These are phyloP conservation scores for Cystoderma amianthinum DNA, from an alignment of 768 basidiomycete species.

Conservation along the genomic window DNA sequence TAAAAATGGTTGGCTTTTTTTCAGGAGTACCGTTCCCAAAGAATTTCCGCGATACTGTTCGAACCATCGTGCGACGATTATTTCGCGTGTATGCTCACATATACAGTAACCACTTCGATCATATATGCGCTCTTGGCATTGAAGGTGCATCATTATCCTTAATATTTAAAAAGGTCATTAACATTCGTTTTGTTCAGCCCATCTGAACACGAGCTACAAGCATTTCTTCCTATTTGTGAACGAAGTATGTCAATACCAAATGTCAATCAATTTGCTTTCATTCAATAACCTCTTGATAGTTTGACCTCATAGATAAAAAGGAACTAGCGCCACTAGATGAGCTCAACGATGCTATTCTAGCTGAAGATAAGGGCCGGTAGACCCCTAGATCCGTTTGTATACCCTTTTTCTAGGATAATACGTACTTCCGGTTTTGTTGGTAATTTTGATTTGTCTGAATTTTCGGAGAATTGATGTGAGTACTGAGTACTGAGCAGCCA, in stretches of 20 bases:
- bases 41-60: slow-evolving; percentile 85
- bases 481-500: too few relatives aligned
- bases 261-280: slow-evolving; percentile 2
- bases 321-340: slow-evolving; percentile 93
- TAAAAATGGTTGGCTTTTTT: background rate
- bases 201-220: slow-evolving; percentile 96
- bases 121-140: slow-evolving; percentile 95
- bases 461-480: too few relatives aligned
- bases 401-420: too few relatives aligned
- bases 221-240: slow-evolving; percentile 97
- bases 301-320: slow-evolving; percentile 93
- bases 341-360: slow-evolving; percentile 83
- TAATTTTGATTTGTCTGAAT: too few relatives aligned
- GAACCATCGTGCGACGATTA: slow-evolving; percentile 84
- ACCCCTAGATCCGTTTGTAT: slow-evolving; percentile 9
- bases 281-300: slow-evolving; percentile 35
- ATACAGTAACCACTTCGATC: slow-evolving; percentile 99
- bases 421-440: too few relatives aligned
- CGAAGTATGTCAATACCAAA: slow-evolving; percentile 51
- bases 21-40: slow-evolving; percentile 86
- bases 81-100: slow-evolving; percentile 98
- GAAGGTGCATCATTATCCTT: slow-evolving; percentile 55
- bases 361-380: slow-evolving; percentile 41
- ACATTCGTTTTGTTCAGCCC: slow-evolving; percentile 45
- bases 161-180: background rate